A percentile compares a stretch with the other conserved stretches of the same genome.
Conservation (phyloP, 768 basidiomycete genomes). For the Suillus hirtellus region DNA sequence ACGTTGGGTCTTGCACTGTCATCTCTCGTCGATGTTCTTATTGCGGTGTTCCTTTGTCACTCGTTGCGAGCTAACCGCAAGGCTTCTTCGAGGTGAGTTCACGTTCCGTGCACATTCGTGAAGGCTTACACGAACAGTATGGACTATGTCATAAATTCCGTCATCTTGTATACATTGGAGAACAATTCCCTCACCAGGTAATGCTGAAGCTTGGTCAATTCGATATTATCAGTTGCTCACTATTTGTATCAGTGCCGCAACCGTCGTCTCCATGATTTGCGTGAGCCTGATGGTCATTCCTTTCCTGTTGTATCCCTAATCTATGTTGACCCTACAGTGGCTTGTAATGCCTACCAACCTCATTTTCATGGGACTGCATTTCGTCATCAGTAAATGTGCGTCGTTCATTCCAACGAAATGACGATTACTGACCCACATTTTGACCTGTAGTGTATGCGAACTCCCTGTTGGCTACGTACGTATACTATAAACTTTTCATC, state of each 20-base stretch:
- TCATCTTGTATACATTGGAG: slow-evolving; percentile 55
- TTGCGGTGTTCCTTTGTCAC: slow-evolving; percentile 46
- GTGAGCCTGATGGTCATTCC: slow-evolving; percentile 29
- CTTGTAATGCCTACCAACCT: slow-evolving; percentile 46
- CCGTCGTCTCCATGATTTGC: slow-evolving; percentile 43
- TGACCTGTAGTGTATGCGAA: slow-evolving; percentile 46
- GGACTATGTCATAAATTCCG: slow-evolving; percentile 46
- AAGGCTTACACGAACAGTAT: slow-evolving; percentile 31
- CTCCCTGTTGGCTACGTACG: slow-evolving; percentile 47
- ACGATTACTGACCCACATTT: background rate
- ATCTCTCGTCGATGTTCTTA: slow-evolving; percentile 48
- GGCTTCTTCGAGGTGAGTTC: slow-evolving; percentile 37
- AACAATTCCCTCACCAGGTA: slow-evolving; percentile 52
- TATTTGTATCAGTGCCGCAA: slow-evolving; percentile 37
- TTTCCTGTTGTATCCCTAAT: background rate
- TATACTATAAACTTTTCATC: background rate
- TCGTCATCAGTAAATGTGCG: slow-evolving; percentile 53
- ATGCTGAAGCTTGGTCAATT: background rate
- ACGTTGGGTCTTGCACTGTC: slow-evolving; percentile 53
- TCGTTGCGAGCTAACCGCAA: slow-evolving; percentile 43
- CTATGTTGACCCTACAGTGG: slow-evolving; percentile 35
- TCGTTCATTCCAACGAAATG: background rate
- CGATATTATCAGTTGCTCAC: background rate
- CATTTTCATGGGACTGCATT: slow-evolving; percentile 54
- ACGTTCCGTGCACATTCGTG: background rate